These are phyloP conservation scores for Microdochium paspali DNA, from an alignment of 2,329 filamentous ascomycete genomes.

Conservation along the genomic window DNA sequence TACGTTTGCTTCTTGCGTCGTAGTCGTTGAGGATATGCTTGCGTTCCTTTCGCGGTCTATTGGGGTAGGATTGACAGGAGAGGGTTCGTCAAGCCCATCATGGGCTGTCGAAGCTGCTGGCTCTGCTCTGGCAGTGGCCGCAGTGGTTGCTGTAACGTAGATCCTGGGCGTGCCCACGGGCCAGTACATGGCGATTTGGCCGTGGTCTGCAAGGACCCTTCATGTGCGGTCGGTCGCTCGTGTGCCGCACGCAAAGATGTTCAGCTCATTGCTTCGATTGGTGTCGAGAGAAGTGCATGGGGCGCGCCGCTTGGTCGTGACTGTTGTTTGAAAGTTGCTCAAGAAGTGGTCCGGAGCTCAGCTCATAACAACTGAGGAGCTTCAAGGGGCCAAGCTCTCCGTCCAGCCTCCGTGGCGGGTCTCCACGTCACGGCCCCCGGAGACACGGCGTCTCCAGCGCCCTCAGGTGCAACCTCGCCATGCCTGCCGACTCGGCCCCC, in stretches of 20 bases:
- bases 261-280: background rate
- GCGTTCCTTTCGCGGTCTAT: background rate
- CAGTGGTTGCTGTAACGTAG: slow-evolving; percentile 62
- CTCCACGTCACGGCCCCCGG: too few species aligned
- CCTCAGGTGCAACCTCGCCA: too few species aligned
- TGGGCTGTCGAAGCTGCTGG: slow-evolving; percentile 12
- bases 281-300: background rate
- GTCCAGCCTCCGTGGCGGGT: too few species aligned
- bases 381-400: too few species aligned
- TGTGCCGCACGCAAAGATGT: background rate
- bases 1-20: slow-evolving; percentile 13
- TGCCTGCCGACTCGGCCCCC: too few species aligned
- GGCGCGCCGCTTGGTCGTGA: background rate
- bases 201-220: background rate
- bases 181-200: slow-evolving; percentile 69
- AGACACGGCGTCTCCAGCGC: too few species aligned
- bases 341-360: background rate
- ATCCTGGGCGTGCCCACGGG: slow-evolving; percentile 76
- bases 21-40: background rate
- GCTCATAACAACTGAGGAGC: too few species aligned
- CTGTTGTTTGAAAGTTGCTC: background rate
- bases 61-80: background rate
- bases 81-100: slow-evolving; percentile 16
- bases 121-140: slow-evolving; percentile 10
- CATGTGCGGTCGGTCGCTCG: background rate